Evolutionary conservation across 495 filamentous ascomycete genomes (phyloP), one percentile per base, ranked within the genome.

Genomic region (Aspergillus mulundensis): DNA sequence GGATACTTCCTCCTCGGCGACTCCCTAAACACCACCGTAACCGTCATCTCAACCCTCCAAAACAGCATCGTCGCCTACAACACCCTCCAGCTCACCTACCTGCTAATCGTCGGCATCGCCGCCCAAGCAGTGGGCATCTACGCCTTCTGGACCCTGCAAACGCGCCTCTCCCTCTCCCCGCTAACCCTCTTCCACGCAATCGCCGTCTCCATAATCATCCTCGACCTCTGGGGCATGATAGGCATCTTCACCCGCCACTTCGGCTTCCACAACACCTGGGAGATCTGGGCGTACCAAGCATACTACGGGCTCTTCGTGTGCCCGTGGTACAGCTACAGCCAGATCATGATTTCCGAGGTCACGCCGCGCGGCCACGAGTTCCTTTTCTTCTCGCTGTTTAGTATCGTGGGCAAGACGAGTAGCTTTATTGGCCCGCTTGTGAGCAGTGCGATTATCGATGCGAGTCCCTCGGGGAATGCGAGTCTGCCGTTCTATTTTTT

Each of bases 321-420:
- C 58, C 83, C 84, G 2, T 87, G 84, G 84, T 87, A 86, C 69
- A 82, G 81, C 36, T 87, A 86, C 66, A 80, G 75, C 5, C 82
- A 85, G 61, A 86, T 82, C 66, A 83, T 87, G 81, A 86, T 87
- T 58, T 81, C 78, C 0, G 84, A 85, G 59, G 82, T 87, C 30
- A 84, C 82, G 0, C 84, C 84, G 0, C 72, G 82, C 8, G 84
- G 84, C 39, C 79, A 84, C 54, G 84, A 86, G 53, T 85, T 86
- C 62, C 66, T 86, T 0, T 87, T 86, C 72, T 87, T 87, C 75
- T 80, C 76, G 44, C 71, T 87, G 2, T 86, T 86, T 67, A 81
- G 75, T 56, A 85, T 85, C 59, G 77, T 87, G 38, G 83, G 84
- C 40, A 86, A 87, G 66, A 86, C 83, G 0, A 80, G 76, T 1